Evolutionary conservation across 2,329 filamentous ascomycete genomes (phyloP).

Genomic region (Claviceps africana): DNA sequence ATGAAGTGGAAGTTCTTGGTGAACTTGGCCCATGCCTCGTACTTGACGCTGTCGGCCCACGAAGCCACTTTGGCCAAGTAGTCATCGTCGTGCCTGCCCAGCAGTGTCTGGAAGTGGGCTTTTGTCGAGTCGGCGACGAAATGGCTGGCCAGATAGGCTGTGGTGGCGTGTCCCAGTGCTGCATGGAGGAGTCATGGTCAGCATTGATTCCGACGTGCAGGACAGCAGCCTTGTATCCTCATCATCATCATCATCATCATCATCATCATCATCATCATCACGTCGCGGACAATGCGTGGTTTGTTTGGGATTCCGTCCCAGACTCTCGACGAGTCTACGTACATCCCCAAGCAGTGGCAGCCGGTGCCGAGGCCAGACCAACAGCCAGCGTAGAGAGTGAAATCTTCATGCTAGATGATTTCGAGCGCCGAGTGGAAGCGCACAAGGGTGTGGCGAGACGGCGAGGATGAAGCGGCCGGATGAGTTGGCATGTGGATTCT

Average conservation of each 20-base stretch:
- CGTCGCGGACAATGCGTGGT: not conserved
- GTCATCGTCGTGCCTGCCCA: slow-evolving; percentile 38
- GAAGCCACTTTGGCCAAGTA: slow-evolving; percentile 51
- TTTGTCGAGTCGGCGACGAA: slow-evolving; percentile 45
- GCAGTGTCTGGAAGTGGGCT: slow-evolving; percentile 40
- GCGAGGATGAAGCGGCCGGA: not conserved
- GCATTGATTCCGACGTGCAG: not conserved
- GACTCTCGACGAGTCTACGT: slow-evolving; percentile 11
- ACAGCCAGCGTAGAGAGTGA: slow-evolving; percentile 15
- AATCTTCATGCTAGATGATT: slow-evolving; percentile 19
- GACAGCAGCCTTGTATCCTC: not conserved
- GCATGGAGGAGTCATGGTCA: not conserved
- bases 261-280: no score
- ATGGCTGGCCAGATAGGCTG: slow-evolving; percentile 47
- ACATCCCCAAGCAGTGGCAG: slow-evolving; percentile 29
- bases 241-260: no score
- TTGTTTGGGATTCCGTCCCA: not conserved
- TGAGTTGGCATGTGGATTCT: no score
- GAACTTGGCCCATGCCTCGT: slow-evolving; percentile 48
- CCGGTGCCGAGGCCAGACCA: slow-evolving; percentile 20
- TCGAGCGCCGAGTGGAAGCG: not conserved
- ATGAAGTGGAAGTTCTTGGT: slow-evolving; percentile 54
- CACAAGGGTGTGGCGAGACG: not conserved
- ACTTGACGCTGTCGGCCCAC: slow-evolving; percentile 54
- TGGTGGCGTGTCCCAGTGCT: slow-evolving; percentile 52